Evolutionary conservation across 129 eudicot species (phyloP), one percentile per base, ranked within the genome.

Genomic region (Ambrosia artemisiifolia): DNA sequence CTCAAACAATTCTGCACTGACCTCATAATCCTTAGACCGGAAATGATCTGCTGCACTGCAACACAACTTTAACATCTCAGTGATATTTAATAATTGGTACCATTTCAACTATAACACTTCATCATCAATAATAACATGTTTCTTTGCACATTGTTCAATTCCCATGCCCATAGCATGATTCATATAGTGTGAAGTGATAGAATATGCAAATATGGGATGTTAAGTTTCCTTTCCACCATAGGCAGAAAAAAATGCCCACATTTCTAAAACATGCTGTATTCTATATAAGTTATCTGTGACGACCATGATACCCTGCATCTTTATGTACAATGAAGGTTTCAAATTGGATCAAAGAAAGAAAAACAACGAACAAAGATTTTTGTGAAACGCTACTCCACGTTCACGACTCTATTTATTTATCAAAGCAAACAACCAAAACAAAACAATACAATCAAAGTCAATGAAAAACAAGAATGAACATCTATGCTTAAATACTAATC

Each of bases 31-130:
- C 85, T 90, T 94, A 10, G 85, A 84, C 69, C 91, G 79, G 65
- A 94, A 94, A 85, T 90, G 83, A 74, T 86, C 91, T 69, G 97
- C 91, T 7, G 93, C 98, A 84, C 98, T 94, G 95, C 69, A 80
- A 20, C 33, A n/a, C 24, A 59, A 20, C 46, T 64, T 33, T 33
- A 1, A 35, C 65, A 69, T 46, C 36, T 63, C 62, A 72, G 70
- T 48, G 47, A 76, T 46, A 47, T 47, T 47, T 72, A 35, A 7
- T 1, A 6, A 20, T 3, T 61, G 20, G 40, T 67, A 43, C 12
- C 62, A 57, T 17, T 67, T 62, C 12, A 57, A 66, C 35, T 53
- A 42, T 66, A 40, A 19, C 56, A 30, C 8, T 5, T 18, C 28
- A 35, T 47, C 12, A 79, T 47, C 65, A 35, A 18, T 34, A 60